A percentile compares a stretch with the other conserved stretches of the same genome.
Evolutionary conservation across 1,284 basidiomycete genomes (phyloP).

Genomic region (Sparassis latifolia): DNA sequence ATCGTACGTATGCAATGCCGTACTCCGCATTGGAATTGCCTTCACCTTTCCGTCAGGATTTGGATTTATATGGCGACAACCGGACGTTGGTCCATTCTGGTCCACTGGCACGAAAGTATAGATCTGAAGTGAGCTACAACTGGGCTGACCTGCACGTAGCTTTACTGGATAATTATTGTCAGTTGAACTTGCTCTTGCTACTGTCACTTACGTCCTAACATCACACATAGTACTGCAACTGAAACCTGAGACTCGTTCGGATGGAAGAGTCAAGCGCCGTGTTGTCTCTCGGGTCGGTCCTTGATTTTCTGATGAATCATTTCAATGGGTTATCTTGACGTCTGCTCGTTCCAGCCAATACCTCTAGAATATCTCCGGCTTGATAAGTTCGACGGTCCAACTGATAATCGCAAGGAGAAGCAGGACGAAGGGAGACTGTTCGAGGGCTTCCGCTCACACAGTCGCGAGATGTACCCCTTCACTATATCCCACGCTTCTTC

Average conservation of each 20-base stretch:
- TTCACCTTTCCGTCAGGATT: constrained; percentile 42
- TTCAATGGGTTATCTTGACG: neutral
- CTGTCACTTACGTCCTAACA: constrained; percentile 4
- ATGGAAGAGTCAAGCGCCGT: constrained; percentile 40
- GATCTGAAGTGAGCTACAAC: constrained; percentile 51
- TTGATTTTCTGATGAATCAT: too few relatives aligned
- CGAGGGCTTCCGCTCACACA: constrained; percentile 44
- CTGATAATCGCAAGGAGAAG: constrained; percentile 57
- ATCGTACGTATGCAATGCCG: constrained; percentile 42
- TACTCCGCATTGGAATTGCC: constrained; percentile 2
- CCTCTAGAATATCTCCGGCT: constrained; percentile 71
- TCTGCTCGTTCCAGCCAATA: constrained; percentile 47
- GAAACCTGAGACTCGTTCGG: constrained; percentile 47
- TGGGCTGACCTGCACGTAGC: constrained; percentile 66
- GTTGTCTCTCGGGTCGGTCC: constrained; percentile 58
- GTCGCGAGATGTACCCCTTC: constrained; percentile 61
- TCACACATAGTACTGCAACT: constrained; percentile 49
- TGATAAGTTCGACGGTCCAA: constrained; percentile 49
- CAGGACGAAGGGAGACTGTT: constrained; percentile 51
- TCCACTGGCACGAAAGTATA: constrained; percentile 44
- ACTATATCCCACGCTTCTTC: constrained; percentile 64
- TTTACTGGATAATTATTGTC: constrained; percentile 73
- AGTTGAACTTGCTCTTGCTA: constrained; percentile 15
- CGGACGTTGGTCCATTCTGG: constrained; percentile 64
- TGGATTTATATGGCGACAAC: constrained; percentile 71